Evolutionary conservation across 2,329 filamentous ascomycete genomes (phyloP), one percentile per base, ranked within the genome.

Genomic region (Pestalotiopsis sp.): DNA sequence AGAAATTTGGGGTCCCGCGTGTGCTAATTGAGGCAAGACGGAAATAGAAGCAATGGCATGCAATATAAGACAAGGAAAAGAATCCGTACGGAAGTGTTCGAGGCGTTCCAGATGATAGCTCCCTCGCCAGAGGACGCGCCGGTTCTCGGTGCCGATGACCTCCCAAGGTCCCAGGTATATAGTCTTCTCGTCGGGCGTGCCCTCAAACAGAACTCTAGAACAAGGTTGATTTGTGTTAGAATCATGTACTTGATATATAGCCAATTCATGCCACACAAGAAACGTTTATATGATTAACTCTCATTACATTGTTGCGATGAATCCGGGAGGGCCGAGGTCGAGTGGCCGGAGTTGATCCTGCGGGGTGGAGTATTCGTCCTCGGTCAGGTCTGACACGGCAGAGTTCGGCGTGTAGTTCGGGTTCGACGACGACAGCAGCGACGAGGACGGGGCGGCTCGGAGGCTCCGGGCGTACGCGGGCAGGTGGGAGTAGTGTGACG

Each of bases 131-230:
- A 84, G 74, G n/a, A 86, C 78, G 55, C 83, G 82, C 63, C 83
- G 83, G 39, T 81, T 80, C 68, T 83, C 82, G 52, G 80, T 79
- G 56, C 81, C 81, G 52, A 84, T 77, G 44, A 86, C 79, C 72
- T 86, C 83, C 84, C 84, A 86, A 4, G 84, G 84, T n/a, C 84
- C 84, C 7, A 86, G 79, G 69, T 86, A 86, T 59, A 86, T 78
- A 13, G 83, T 84, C 61, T 79, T 80, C 72, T 86, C 84, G 71
- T 83, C 79, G 44, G 80, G 73, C 6, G 83, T 85, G 62, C 83
- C 81, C 71, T 85, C 83, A 68, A 83, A 86, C n/a, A 86, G 79
- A 59, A 79, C 82, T 78, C 84, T 86, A 73, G 55, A 35, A 68
- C 10, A 39, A 10, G 58, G 11, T 14, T 5, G 9, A 24, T 26